Base-by-base conservation (phyloP, 2,329 filamentous ascomycete species). In the Chaetomiaceae sp. region DNA sequence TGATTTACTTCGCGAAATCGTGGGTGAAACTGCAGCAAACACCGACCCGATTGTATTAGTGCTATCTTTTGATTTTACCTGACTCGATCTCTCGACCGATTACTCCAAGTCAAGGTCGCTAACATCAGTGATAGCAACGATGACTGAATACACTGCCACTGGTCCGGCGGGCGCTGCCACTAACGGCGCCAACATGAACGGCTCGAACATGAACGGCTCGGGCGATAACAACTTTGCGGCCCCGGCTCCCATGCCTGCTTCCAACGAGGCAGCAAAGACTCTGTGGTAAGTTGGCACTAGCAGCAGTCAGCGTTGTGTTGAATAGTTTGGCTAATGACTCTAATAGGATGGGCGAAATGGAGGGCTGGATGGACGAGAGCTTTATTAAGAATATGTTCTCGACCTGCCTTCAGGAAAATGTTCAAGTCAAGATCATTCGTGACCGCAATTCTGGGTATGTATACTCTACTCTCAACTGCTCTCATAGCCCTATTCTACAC, bases 341-440 rank as follows among this genome's bases (percentile, higher is more conserved):
- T 11, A 20, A 16, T 58, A 96, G 91, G 92, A 99, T 99, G 94
- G 94, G 94, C 63, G 94, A 99, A 71, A 86, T 99, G 59, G 92
- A 97, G 73, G 89, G 90, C 25, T 99, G 94, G 94, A 97, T 99
- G 75, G 94, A 99, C 65, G 94, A 99, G 77, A 95, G 92, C 74
- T 99, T 97, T 71, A 89, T 99, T 67, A 91, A 95, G 73, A 94
- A 88, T 64, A 84, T 97, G 41, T 97, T 90, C 81, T 68, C 77
- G 59, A 95, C 90, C 66, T 85, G 91, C 65, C 88, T 96, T 75
- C 90, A 88, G 62, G 94, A 97, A 73, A 85, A 85, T 59, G 94
- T 99, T 65, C 96, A 96, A 65, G 94, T 99, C 64, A 99, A 99
- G 82, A 96, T 99, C 81, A 99, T 99, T 66, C 89, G 94, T 61